Percentiles rank a stretch among this genome's conserved stretches.
Conservation (phyloP, 768 basidiomycete species). For the Boletus bicolor region DNA sequence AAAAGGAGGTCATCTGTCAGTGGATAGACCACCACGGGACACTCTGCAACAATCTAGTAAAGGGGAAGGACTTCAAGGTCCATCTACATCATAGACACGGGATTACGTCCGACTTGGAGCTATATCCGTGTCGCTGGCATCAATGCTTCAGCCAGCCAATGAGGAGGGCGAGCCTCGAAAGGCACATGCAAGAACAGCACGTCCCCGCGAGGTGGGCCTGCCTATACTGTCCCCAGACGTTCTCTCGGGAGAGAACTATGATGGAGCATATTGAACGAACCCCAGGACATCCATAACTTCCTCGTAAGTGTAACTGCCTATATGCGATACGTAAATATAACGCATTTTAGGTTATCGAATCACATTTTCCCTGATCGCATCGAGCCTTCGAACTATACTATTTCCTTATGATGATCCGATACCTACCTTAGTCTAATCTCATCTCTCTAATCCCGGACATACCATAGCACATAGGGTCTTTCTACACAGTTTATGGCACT, state of each 20-base stretch:
- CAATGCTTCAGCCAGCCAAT: not conserved
- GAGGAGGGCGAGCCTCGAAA: slow-evolving; percentile 7
- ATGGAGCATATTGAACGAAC: not conserved
- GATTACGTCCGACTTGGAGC: not conserved
- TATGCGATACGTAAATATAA: not conserved
- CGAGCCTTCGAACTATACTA: not conserved
- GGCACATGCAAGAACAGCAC: slow-evolving; percentile 13
- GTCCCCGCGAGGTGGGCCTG: slow-evolving; percentile 13
- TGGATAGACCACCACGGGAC: slow-evolving; percentile 1
- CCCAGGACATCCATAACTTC: not conserved
- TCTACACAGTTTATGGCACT: not conserved
- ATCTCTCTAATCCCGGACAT: not conserved
- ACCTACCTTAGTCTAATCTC: not conserved
- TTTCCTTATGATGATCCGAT: not conserved
- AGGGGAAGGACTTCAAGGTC: not conserved
- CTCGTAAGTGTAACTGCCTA: not conserved
- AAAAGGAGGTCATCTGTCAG: not conserved
- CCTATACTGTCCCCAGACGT: not conserved
- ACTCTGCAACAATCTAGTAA: not conserved
- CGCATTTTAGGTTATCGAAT: not conserved
- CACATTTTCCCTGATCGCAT: not conserved
- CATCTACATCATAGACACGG: slow-evolving; percentile 9
- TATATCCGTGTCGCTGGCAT: slow-evolving; percentile 11
- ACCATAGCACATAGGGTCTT: not conserved
- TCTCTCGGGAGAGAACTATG: slow-evolving; percentile 5